Evolutionary conservation across 139 green algal genomes (phyloP), one percentile per base, ranked within the genome.

Genomic region (Chlamydomonas asymmetrica): DNA sequence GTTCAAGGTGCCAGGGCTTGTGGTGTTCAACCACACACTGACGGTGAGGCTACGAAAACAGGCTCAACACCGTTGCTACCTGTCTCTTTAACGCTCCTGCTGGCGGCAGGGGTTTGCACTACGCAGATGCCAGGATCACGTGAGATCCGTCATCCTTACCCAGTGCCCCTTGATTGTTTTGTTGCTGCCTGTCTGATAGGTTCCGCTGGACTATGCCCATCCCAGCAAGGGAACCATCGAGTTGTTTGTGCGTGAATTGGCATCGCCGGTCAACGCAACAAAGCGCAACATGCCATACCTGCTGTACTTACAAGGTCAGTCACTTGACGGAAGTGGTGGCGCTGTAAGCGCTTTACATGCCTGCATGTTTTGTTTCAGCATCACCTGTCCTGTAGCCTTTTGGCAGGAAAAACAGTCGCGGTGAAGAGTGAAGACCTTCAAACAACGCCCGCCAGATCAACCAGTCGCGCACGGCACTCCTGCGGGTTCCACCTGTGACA

Each of bases 261-360:
- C 87, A n/a, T 50, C 82, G n/a, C 76, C 75, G 29, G 83, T 60
- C 56, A 92, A 91, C 64, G 62, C 64, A 69, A 63, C 43, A 37
- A 74, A 67, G 3, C 41, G 84, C 35, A 64, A 74, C 41, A 74
- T 91, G 57, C 89, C 91, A 1, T 96, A 85, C 78, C 82, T 97
- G 52, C 73, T 97, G 0, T 98, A 89, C 78, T 75, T 97, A n/a
- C 88, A 97, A 88, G 93, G 91, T 93, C 32, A 5, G 48, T 20
- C n/a, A n/a, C n/a, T n/a, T n/a, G n/a, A 67, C 5, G 29, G 41
- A 7, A 22, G 40, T 23, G 1, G 22, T 25, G 4, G 8, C 8
- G 41, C 16, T 3, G 27, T 1, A 3, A 5, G 23, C 25, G 22
- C 62, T 23, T 29, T 10, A 3, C 7, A 29, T 10, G 29, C 4